Base-by-base conservation (phyloP, 495 filamentous ascomycete species). In the Neurospora tetraspora region DNA sequence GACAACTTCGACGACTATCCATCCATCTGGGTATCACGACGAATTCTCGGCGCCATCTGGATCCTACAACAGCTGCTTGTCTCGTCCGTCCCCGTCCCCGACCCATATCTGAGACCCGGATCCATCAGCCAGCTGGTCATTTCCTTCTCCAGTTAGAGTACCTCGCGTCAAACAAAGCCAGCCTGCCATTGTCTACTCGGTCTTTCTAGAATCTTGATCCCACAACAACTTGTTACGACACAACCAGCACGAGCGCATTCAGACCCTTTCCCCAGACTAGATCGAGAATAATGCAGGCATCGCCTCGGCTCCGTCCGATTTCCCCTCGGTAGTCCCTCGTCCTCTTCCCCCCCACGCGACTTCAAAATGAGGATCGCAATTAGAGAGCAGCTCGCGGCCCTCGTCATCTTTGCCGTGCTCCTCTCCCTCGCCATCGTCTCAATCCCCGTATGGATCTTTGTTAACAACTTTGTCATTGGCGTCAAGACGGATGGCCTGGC, bases 401-500 rank as follows among this genome's bases (percentile, higher is more conserved):
- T 95, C 53, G 91, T 94, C 76, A 81, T 94, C 59, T 77, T 93
- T 69, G 88, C 90, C 39, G 88, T 92, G 16, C 83, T 94, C 42
- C 81, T 91, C 70, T 87, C 90, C 34, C 86, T 94, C 45, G 88
- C 88, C 40, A 79, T 86, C 69, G 76, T 86, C 69, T 80, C 85
- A 23, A 81, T 85, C 37, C 84, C 82, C 38, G 82, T 79, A 80
- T 91, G 92, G 92, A 82, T 91, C 70, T 93, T 89, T 70, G 93
- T 91, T 73, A 90, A 93, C 79, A 85, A 87, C 70, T 93, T 94
- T 74, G 90, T 96, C 37, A 81, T 91, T 16, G 84, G 81, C 69
- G 86, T 94, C 76, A 84, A 78, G 82, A 81, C 75, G 20, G 83
- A 84, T 61, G 86, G 88, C 42, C 87, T 97, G 39, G 82, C 90